Conservation (phyloP, 140 eudicot genomes). For the Senecio squalidus region DNA sequence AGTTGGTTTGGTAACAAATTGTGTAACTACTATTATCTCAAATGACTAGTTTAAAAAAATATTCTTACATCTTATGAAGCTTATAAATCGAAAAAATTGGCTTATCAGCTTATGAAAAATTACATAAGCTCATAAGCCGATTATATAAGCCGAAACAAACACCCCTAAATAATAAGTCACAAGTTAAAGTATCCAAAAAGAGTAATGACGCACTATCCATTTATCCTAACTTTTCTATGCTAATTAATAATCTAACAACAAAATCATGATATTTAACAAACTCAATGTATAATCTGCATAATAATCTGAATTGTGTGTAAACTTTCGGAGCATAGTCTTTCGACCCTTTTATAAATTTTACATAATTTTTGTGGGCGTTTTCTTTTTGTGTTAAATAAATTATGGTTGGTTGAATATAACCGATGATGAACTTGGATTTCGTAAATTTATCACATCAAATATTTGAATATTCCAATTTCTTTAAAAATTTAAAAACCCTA, state of each 20-base stretch:
- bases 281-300: too few relatives aligned
- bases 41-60: background rate
- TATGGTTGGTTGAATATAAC: background rate
- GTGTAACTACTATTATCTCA: background rate
- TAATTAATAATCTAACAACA: too few relatives aligned
- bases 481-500: background rate
- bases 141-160: too few relatives aligned
- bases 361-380: background rate
- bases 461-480: background rate
- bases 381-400: too few relatives aligned
- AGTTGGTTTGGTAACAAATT: constrained; percentile 14
- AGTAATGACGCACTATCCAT: background rate
- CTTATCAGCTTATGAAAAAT: too few relatives aligned
- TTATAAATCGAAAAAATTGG: too few relatives aligned
- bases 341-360: too few relatives aligned
- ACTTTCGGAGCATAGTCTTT: too few relatives aligned
- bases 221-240: background rate
- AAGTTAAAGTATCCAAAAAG: background rate
- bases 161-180: too few relatives aligned
- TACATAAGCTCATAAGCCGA: too few relatives aligned
- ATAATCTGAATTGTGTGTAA: too few relatives aligned
- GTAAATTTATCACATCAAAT: background rate
- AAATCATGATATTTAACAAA: too few relatives aligned
- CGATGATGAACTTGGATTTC: background rate
- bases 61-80: background rate